phyloP scores from a whole-genome alignment of 2,329 filamentous ascomycete genomes.

The Colletotrichum sp. region DNA sequence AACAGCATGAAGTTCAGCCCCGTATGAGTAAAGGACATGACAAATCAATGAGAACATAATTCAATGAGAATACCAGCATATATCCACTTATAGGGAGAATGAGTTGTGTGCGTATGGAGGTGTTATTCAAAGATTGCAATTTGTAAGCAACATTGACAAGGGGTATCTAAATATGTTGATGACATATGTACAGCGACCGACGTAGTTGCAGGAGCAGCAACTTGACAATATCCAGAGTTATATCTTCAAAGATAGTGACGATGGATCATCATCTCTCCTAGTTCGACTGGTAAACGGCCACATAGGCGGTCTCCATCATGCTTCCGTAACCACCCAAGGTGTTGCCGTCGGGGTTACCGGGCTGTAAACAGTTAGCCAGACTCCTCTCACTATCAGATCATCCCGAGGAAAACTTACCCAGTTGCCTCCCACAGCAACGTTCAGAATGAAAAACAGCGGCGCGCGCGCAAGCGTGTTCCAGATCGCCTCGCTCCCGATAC shows the following conservation, averaged over 20 bases:
- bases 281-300: conserved; percentile 40
- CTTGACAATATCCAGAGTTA: background rate
- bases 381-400: too few species aligned
- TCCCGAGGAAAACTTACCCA: too few species aligned
- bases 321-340: conserved; percentile 41
- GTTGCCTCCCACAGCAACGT: conserved; percentile 52
- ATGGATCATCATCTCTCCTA: background rate
- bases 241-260: background rate
- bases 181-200: background rate
- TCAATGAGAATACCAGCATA: background rate
- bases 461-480: conserved; percentile 49
- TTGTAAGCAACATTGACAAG: background rate
- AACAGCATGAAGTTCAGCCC: background rate
- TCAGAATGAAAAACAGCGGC: conserved; percentile 51
- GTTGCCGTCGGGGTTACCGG: conserved; percentile 33
- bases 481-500: conserved; percentile 42
- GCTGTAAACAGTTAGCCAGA: conserved; percentile 24
- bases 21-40: background rate
- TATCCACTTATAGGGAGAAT: rapidly evolving
- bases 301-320: conserved; percentile 46
- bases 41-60: background rate
- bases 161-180: conserved; percentile 7
- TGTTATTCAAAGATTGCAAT: background rate
- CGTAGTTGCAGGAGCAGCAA: background rate
- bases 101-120: background rate